Evolutionary conservation across 768 basidiomycete genomes (phyloP).

Genomic region (Lactifluus pinguis): DNA sequence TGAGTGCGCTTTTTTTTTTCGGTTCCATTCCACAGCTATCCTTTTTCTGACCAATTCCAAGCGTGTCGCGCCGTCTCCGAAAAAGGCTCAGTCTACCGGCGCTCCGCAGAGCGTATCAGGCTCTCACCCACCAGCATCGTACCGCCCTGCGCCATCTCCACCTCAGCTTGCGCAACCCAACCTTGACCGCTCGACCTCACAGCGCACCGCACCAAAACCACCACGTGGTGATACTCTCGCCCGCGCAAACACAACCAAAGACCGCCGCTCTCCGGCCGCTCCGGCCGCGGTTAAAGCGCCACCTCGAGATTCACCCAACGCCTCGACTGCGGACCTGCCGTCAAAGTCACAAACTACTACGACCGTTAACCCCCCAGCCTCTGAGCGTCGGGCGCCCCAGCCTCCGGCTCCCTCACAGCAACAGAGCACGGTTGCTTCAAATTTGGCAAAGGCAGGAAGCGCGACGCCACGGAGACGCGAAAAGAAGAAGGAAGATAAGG

Average conservation of each 20-base stretch:
- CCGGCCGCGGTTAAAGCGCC: conserved; percentile 21
- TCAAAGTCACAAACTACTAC: neutral
- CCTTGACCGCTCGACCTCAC: conserved; percentile 83
- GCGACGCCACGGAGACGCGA: conserved; percentile 81
- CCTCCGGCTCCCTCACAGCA: conserved; percentile 34
- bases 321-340: conserved; percentile 14
- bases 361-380: neutral
- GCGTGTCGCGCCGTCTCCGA: conserved; percentile 35
- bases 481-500: conserved; percentile 75
- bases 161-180: conserved; percentile 53
- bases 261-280: conserved; percentile 39
- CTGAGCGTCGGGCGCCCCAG: conserved; percentile 29
- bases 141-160: conserved; percentile 72
- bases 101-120: conserved; percentile 8
- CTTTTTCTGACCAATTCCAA: conserved; percentile 16
- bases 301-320: conserved; percentile 7
- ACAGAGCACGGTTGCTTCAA: conserved; percentile 55
- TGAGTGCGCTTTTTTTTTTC: conserved; percentile 27
- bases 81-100: conserved; percentile 29
- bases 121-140: conserved; percentile 41
- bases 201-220: conserved; percentile 50
- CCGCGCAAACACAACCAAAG: conserved; percentile 62
- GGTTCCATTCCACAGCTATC: conserved; percentile 1
- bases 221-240: conserved; percentile 33
- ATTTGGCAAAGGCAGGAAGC: conserved; percentile 58